A percentile compares a stretch with the other conserved stretches of the same genome.
These are phyloP conservation scores for Ilyonectria mors-panacis DNA, from an alignment of 2,329 filamentous ascomycete genomes.

Conservation along the genomic window DNA sequence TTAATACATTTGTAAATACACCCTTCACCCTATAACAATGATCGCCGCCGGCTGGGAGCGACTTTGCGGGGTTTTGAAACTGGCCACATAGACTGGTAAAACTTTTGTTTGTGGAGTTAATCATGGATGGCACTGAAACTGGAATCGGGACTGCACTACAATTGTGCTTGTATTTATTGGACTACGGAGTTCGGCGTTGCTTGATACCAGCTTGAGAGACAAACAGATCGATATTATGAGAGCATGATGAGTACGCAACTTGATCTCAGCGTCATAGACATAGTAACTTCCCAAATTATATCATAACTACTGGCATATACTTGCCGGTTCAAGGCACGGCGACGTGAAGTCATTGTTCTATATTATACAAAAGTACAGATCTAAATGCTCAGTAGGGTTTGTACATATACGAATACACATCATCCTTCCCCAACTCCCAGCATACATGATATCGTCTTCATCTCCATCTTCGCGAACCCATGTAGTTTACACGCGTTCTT, in stretches of 20 bases:
- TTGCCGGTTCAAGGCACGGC: not conserved
- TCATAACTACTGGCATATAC: not conserved
- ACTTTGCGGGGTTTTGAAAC: not conserved
- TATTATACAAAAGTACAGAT: constrained; percentile 18
- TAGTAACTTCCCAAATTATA: not conserved
- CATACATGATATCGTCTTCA: not conserved
- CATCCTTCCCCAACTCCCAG: constrained; percentile 1
- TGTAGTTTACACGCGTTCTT: not conserved
- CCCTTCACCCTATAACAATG: not conserved
- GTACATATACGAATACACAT: constrained; percentile 27
- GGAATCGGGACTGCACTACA: not conserved
- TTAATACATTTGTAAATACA: constrained; percentile 23
- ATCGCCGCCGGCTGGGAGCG: not conserved
- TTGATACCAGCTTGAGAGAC: constrained; percentile 24
- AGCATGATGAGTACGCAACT: not conserved
- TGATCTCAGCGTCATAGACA: constrained; percentile 12
- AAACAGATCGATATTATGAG: not conserved
- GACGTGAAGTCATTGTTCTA: not conserved
- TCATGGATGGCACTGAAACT: not conserved
- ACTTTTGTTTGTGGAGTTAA: constrained; percentile 3
- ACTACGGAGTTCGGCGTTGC: constrained; percentile 18
- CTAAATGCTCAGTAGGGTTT: constrained; percentile 31
- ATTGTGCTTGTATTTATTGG: not conserved
- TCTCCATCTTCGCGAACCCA: not conserved
- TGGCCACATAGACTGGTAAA: constrained; percentile 16